Percentiles rank a stretch among this genome's conserved stretches.
Evolutionary conservation across 495 filamentous ascomycete species (phyloP).

Genomic region (Podospora comata): DNA sequence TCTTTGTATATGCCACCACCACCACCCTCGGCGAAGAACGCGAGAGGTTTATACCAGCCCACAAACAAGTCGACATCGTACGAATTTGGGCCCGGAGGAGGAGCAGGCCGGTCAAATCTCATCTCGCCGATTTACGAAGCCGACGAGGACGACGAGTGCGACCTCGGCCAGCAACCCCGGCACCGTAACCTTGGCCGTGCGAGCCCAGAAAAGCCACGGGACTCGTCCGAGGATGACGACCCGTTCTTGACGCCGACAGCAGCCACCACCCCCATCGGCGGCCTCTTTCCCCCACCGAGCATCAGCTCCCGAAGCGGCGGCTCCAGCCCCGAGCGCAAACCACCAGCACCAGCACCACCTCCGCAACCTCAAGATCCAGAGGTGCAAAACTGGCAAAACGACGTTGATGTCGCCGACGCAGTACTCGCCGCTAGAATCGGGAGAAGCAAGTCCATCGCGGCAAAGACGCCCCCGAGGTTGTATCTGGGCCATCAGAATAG

Average conservation of each 20-base stretch:
- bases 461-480: conserved; percentile 9
- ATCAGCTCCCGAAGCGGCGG: conserved; percentile 23
- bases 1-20: conserved; percentile 25
- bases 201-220: conserved; percentile 16
- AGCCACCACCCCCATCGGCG: conserved; percentile 3
- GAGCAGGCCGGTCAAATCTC: conserved; percentile 13
- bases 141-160: conserved; percentile 60
- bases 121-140: conserved; percentile 60
- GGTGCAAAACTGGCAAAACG: conserved; percentile 58
- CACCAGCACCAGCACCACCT: not conserved
- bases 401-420: conserved; percentile 56
- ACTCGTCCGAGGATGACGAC: conserved; percentile 31
- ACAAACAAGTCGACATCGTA: conserved; percentile 25
- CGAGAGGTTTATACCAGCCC: conserved; percentile 32
- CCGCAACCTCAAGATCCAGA: conserved; percentile 44
- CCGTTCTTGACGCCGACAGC: conserved; percentile 43
- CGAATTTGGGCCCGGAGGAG: conserved; percentile 24
- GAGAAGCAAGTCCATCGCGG: conserved; percentile 21
- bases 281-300: conserved; percentile 11
- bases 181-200: not conserved
- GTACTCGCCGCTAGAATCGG: conserved; percentile 35
- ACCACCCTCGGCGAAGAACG: conserved; percentile 15
- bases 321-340: conserved; percentile 16
- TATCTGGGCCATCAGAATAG: not conserved
- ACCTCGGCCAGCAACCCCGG: conserved; percentile 2